Evolutionary conservation across 352 stramenopile species (phyloP).

Genomic region (Globisporangium okanoganense): DNA sequence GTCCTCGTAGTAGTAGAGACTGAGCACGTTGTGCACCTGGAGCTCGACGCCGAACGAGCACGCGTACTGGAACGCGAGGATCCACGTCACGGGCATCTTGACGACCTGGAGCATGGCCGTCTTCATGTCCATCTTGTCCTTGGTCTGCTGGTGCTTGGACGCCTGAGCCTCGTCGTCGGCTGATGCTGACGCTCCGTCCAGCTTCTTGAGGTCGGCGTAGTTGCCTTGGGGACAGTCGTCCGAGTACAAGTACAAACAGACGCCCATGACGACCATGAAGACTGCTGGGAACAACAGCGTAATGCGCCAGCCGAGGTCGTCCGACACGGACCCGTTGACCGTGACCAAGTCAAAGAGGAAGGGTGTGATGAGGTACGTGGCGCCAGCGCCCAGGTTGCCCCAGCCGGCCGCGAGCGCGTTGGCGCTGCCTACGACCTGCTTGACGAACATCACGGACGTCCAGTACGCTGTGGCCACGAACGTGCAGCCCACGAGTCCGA

Average conservation of each 20-base stretch:
- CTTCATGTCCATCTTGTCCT: background rate
- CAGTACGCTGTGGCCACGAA: conserved; percentile 94
- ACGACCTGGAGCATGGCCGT: conserved; percentile 26
- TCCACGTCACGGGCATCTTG: conserved; percentile 72
- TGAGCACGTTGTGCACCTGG: conserved; percentile 93
- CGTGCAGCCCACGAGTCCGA: conserved; percentile 90
- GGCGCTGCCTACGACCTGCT: conserved; percentile 89
- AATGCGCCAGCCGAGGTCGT: conserved; percentile 87
- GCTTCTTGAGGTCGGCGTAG: conserved; percentile 64
- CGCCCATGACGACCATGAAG: conserved; percentile 74
- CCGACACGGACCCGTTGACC: conserved; percentile 28
- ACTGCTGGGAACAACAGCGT: conserved; percentile 85
- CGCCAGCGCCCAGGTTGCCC: conserved; percentile 92
- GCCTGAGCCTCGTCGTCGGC: conserved; percentile 33
- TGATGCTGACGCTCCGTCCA: conserved; percentile 13
- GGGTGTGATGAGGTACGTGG: conserved; percentile 86
- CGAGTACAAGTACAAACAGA: conserved; percentile 73
- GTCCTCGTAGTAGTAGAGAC: conserved; percentile 87
- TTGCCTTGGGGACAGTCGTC: conserved; percentile 93
- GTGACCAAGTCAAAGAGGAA: conserved; percentile 88
- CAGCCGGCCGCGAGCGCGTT: conserved; percentile 92
- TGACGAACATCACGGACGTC: conserved; percentile 92
- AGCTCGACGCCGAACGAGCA: conserved; percentile 94
- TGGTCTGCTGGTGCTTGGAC: conserved; percentile 39
- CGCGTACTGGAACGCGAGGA: conserved; percentile 90